Percentiles rank a stretch among this genome's conserved stretches.
Evolutionary conservation across 495 filamentous ascomycete genomes (phyloP).

Genomic region (Parathielavia appendiculata): DNA sequence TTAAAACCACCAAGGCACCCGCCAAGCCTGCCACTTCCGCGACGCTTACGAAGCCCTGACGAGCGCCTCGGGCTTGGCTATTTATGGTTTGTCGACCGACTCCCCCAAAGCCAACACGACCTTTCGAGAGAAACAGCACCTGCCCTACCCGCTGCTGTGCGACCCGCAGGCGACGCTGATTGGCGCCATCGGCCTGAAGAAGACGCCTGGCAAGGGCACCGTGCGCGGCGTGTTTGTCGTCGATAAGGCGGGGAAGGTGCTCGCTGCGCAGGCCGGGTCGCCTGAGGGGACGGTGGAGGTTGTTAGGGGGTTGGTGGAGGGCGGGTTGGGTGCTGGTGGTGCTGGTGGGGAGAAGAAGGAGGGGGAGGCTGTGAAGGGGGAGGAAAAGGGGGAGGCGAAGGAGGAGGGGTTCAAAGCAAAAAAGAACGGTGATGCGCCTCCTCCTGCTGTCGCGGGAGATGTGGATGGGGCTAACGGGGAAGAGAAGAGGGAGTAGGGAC

Average conservation of each 20-base stretch:
- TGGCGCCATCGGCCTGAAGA: slow-evolving; percentile 69
- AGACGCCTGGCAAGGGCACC: slow-evolving; percentile 64
- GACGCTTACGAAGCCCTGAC: slow-evolving; percentile 72
- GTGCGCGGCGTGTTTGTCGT: slow-evolving; percentile 81
- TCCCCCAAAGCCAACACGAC: slow-evolving; percentile 82
- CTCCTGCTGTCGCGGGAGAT: not conserved
- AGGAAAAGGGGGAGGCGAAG: slow-evolving; percentile 16
- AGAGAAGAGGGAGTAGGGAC: not conserved
- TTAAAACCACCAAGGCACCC: slow-evolving; percentile 59
- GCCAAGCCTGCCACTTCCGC: slow-evolving; percentile 87
- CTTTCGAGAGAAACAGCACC: slow-evolving; percentile 80
- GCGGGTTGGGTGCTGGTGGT: slow-evolving; percentile 21
- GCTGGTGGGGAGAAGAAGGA: slow-evolving; percentile 4
- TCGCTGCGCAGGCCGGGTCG: slow-evolving; percentile 56
- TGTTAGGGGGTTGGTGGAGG: slow-evolving; percentile 48
- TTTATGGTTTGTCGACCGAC: slow-evolving; percentile 87
- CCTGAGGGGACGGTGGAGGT: slow-evolving; percentile 55
- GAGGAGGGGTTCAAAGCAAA: slow-evolving; percentile 23
- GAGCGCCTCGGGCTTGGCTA: slow-evolving; percentile 72
- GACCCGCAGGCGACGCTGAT: slow-evolving; percentile 70
- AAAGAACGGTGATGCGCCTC: slow-evolving; percentile 22
- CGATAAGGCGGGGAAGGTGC: slow-evolving; percentile 66
- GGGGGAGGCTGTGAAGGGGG: slow-evolving; percentile 10
- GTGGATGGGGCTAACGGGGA: not conserved
- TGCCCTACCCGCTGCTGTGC: slow-evolving; percentile 87